phyloP scores from a whole-genome alignment of 768 basidiomycete species.

The Suillus placidus region DNA sequence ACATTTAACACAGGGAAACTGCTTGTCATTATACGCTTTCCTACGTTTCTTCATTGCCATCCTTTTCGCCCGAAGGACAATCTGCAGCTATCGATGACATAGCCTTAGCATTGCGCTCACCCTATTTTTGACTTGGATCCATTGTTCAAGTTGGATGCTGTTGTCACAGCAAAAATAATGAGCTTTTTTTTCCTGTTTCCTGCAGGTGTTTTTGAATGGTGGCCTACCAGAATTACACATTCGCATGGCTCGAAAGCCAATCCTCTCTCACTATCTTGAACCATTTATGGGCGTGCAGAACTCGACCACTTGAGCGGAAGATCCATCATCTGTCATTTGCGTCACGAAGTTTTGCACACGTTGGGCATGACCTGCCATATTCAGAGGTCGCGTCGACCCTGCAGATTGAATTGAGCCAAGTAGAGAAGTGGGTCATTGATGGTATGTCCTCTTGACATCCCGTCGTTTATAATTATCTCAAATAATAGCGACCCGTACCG shows the following conservation, averaged over 20 bases:
- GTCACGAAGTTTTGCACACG: constrained; percentile 72
- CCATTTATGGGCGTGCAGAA: constrained; percentile 37
- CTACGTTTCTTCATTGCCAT: constrained; percentile 62
- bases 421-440: constrained; percentile 90
- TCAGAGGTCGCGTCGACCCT: constrained; percentile 66
- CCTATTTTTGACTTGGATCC: constrained; percentile 79
- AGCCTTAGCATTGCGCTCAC: constrained; percentile 63
- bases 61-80: constrained; percentile 53
- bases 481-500: constrained; percentile 71
- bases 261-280: constrained; percentile 33
- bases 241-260: constrained; percentile 63
- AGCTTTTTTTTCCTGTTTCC: constrained; percentile 73
- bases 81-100: constrained; percentile 63
- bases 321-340: constrained; percentile 79
- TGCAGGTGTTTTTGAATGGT: constrained; percentile 71
- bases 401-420: constrained; percentile 63
- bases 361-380: constrained; percentile 77
- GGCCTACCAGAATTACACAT: constrained; percentile 62
- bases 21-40: constrained; percentile 68
- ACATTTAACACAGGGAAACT: constrained; percentile 42
- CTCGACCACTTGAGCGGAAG: constrained; percentile 74
- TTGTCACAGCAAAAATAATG: constrained; percentile 66
- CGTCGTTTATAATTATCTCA: constrained; percentile 1
- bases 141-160: constrained; percentile 75
- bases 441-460: constrained; percentile 45